These are phyloP conservation scores for Hanseniaspora jakobsenii DNA, from an alignment of 805 yeast genomes.

Conservation along the genomic window DNA sequence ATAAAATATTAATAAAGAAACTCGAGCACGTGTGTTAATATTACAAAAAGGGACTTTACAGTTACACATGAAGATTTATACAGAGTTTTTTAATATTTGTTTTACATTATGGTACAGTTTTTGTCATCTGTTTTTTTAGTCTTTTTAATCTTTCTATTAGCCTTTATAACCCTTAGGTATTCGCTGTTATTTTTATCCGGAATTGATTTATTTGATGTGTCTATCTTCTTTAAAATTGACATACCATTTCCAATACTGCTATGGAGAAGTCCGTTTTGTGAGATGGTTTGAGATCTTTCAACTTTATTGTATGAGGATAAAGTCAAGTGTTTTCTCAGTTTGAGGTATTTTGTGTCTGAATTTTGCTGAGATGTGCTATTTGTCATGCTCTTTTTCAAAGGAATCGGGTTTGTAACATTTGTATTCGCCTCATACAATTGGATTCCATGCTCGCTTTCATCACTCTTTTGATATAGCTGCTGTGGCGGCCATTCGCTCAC, in stretches of 20 bases:
- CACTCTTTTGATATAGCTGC: constrained; percentile 24
- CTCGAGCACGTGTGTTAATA: no score
- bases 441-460: constrained; percentile 14
- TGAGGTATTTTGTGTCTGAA: neutral
- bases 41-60: no score
- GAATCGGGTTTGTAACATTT: constrained; percentile 7
- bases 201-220: neutral
- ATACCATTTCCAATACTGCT: constrained; percentile 15
- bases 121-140: constrained; percentile 3
- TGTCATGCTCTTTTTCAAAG: constrained; percentile 10
- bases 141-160: constrained; percentile 4
- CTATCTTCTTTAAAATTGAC: constrained; percentile 16
- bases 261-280: constrained; percentile 20
- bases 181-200: constrained; percentile 1
- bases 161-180: constrained; percentile 2
- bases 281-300: constrained; percentile 26
- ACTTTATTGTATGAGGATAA: constrained; percentile 20
- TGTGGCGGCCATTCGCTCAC: constrained; percentile 16
- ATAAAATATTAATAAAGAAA: no score
- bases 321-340: constrained; percentile 19
- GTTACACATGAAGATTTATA: no score
- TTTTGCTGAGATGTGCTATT: constrained; percentile 4
- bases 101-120: constrained; percentile 7
- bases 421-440: constrained; percentile 15
- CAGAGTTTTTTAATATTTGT: no score